These are phyloP conservation scores for Colletotrichum scovillei DNA, from an alignment of 2,329 filamentous ascomycete genomes.

Conservation along the genomic window DNA sequence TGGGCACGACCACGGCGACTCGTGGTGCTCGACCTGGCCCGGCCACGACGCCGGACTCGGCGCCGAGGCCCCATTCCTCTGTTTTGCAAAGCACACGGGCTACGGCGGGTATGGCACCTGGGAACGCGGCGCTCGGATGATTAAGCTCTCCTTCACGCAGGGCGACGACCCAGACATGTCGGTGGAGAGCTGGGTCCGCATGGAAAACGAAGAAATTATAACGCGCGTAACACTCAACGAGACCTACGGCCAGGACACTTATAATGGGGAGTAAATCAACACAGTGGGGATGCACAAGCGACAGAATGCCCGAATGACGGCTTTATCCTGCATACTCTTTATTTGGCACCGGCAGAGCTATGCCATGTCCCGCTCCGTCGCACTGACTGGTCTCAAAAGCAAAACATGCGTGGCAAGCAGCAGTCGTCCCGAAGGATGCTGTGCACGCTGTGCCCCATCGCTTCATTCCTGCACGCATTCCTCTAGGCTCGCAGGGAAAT, in stretches of 20 bases:
- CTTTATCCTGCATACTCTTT: neutral
- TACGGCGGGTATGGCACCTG: constrained; percentile 77
- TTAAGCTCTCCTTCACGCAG: constrained; percentile 35
- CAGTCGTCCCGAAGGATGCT: constrained; percentile 13
- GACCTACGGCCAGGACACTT: constrained; percentile 68
- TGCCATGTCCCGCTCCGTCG: constrained; percentile 5
- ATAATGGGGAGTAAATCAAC: constrained; percentile 44
- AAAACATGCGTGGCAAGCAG: constrained; percentile 15
- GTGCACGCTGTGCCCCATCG: constrained; percentile 25
- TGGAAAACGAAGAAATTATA: constrained; percentile 65
- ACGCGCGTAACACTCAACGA: constrained; percentile 66
- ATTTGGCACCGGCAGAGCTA: neutral
- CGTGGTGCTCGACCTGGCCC: constrained; percentile 54
- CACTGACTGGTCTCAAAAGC: constrained; percentile 6
- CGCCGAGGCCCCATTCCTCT: constrained; percentile 53
- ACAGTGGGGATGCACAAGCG: neutral
- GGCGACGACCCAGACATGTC: constrained; percentile 51
- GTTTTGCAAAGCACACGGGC: constrained; percentile 74
- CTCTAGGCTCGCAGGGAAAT: constrained; percentile 26
- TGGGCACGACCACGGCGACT: constrained; percentile 68
- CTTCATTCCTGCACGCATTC: constrained; percentile 19
- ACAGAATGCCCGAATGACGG: neutral
- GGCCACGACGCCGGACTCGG: constrained; percentile 30
- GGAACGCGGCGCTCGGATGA: constrained; percentile 66
- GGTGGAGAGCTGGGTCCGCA: constrained; percentile 70